phyloP scores from a whole-genome alignment of 208 protist species.

The Trypanosoma mega region DNA sequence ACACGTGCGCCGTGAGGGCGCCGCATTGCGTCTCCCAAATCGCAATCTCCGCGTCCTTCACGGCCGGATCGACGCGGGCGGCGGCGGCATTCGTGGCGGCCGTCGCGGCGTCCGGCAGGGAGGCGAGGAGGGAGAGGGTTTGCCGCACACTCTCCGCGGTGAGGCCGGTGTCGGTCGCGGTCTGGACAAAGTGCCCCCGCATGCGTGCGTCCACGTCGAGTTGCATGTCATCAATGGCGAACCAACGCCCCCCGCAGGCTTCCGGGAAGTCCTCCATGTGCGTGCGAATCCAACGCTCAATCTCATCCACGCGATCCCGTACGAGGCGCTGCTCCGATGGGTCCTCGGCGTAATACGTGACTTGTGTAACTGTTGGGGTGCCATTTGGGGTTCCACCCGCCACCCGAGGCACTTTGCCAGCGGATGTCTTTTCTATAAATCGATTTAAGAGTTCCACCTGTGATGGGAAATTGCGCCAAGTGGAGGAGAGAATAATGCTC shows the following conservation, averaged over 20 bases:
- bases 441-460: constrained; percentile 71
- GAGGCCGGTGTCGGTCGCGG: constrained; percentile 66
- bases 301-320: constrained; percentile 82
- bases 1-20: constrained; percentile 11
- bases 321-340: constrained; percentile 76
- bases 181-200: constrained; percentile 77
- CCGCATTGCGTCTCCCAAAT: constrained; percentile 49
- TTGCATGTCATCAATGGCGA: constrained; percentile 89
- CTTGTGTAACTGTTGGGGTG: constrained; percentile 58
- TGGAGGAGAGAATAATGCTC: constrained; percentile 80
- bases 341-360: constrained; percentile 81
- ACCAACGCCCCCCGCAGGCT: constrained; percentile 76
- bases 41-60: constrained; percentile 70
- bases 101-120: constrained; percentile 36
- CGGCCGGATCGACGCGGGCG: constrained; percentile 50
- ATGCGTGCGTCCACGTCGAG: constrained; percentile 81
- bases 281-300: constrained; percentile 70
- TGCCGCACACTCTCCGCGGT: constrained; percentile 48
- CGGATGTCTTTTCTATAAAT: constrained; percentile 42
- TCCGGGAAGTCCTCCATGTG: constrained; percentile 72
- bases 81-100: constrained; percentile 31
- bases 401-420: constrained; percentile 42
- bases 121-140: constrained; percentile 34
- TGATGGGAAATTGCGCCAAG: constrained; percentile 72
- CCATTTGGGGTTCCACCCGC: constrained; percentile 67